Evolutionary conservation across 2,329 filamentous ascomycete species (phyloP).

Genomic region (Ceratocystiopsis minuta): DNA sequence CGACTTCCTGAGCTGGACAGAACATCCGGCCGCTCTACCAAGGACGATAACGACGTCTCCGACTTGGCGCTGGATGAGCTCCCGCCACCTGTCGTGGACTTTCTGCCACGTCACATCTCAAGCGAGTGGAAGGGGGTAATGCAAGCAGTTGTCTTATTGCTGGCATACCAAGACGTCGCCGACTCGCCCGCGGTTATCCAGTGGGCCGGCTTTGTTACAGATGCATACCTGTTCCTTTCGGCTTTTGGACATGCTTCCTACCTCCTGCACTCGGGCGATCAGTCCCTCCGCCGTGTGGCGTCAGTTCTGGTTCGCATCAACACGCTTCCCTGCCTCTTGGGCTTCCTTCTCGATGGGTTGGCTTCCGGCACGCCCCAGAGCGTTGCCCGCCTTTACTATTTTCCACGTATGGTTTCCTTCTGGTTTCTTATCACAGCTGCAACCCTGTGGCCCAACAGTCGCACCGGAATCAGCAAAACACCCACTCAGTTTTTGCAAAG

Average conservation of each 20-base stretch:
- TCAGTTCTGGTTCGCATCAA: conserved; percentile 39
- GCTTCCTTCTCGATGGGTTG: conserved; percentile 28
- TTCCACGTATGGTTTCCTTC: conserved; percentile 39
- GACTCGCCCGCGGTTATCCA: conserved; percentile 33
- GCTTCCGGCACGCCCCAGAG: conserved; percentile 27
- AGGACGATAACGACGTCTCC: not conserved
- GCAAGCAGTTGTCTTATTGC: conserved; percentile 33
- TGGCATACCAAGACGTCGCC: conserved; percentile 36
- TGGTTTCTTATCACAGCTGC: conserved; percentile 42
- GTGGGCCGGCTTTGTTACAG: conserved; percentile 32
- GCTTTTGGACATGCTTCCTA: conserved; percentile 43
- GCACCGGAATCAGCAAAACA: conserved; percentile 21
- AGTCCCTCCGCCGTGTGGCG: conserved; percentile 32
- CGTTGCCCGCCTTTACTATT: conserved; percentile 29
- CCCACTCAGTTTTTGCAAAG: conserved; percentile 8
- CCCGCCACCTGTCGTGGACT: conserved; percentile 15
- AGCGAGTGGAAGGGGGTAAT: conserved; percentile 52
- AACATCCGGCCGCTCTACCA: not conserved
- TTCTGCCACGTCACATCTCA: conserved; percentile 36
- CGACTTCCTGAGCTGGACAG: not conserved
- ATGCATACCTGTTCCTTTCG: conserved; percentile 43
- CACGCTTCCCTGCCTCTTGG: conserved; percentile 31
- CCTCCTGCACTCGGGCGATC: conserved; percentile 37
- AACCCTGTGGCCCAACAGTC: conserved; percentile 26
- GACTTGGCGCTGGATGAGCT: not conserved